Conservation (phyloP, 1,284 basidiomycete species). For the Mycosarcoma maydis region DNA sequence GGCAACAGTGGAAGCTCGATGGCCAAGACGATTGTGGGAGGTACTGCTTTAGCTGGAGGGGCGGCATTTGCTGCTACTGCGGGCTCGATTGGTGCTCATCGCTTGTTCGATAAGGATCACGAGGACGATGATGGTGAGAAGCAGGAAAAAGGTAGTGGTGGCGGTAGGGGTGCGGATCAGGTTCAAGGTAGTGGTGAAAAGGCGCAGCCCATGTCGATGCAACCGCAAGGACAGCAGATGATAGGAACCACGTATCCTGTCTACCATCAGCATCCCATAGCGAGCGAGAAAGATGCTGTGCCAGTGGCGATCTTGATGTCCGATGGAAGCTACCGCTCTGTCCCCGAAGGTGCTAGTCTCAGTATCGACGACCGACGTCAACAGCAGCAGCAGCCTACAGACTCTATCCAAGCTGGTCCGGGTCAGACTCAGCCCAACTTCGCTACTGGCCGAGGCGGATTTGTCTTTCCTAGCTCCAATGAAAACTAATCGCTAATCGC, state of each 20-base stretch:
- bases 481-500: too few species aligned
- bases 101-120: conserved; percentile 1
- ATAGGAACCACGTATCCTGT: too few species aligned
- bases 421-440: background rate
- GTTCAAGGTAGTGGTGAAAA: background rate
- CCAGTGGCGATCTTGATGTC: conserved; percentile 12
- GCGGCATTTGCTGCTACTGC: conserved; percentile 21
- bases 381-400: background rate
- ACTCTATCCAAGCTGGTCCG: background rate
- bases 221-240: too few species aligned
- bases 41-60: conserved; percentile 13
- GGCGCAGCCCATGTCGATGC: too few species aligned
- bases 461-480: conserved; percentile 6
- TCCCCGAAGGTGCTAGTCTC: background rate
- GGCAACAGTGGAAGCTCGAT: background rate
- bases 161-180: too few species aligned
- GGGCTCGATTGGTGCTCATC: conserved; percentile 14
- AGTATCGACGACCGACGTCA: too few species aligned
- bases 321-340: conserved; percentile 1
- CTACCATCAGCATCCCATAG: too few species aligned
- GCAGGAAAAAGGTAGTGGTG: background rate
- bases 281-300: background rate
- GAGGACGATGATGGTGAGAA: background rate
- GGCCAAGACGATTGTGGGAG: background rate
- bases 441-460: background rate